phyloP scores from a whole-genome alignment of 345 rosid genomes.

The Clarkia xantiana region DNA sequence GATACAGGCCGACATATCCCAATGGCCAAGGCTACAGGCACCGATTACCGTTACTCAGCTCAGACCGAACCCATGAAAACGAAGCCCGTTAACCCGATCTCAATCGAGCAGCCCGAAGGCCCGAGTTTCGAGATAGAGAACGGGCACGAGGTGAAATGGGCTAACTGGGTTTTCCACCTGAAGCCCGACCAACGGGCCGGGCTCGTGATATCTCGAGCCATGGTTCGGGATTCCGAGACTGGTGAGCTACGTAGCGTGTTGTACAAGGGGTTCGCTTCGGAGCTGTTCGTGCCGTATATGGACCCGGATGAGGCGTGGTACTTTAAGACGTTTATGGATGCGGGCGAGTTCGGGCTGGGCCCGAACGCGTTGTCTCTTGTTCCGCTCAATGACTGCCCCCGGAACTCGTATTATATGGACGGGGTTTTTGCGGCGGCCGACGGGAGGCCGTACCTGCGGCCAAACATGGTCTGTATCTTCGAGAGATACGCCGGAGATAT shows the following conservation, averaged over 20 bases:
- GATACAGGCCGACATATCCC: slow-evolving; percentile 55
- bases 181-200: slow-evolving; percentile 81
- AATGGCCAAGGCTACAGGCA: slow-evolving; percentile 51
- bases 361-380: slow-evolving; percentile 61
- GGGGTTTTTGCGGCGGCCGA: slow-evolving; percentile 60
- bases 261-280: slow-evolving; percentile 66
- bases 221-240: slow-evolving; percentile 47
- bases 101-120: slow-evolving; percentile 66
- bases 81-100: slow-evolving; percentile 39
- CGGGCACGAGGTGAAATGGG: slow-evolving; percentile 61
- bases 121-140: slow-evolving; percentile 52
- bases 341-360: slow-evolving; percentile 84
- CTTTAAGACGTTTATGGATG: slow-evolving; percentile 81
- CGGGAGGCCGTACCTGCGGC: slow-evolving; percentile 51
- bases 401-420: slow-evolving; percentile 66
- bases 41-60: slow-evolving; percentile 48
- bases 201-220: slow-evolving; percentile 44
- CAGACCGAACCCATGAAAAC: slow-evolving; percentile 2
- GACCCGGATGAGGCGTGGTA: slow-evolving; percentile 83
- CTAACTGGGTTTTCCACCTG: slow-evolving; percentile 75
- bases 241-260: slow-evolving; percentile 52
- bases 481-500: slow-evolving; percentile 78
- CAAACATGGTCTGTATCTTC: slow-evolving; percentile 65
- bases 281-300: slow-evolving; percentile 81
- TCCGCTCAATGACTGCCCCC: slow-evolving; percentile 76